Evolutionary conservation across 1,284 basidiomycete genomes (phyloP).

Genomic region (Boletellus deceptivus): DNA sequence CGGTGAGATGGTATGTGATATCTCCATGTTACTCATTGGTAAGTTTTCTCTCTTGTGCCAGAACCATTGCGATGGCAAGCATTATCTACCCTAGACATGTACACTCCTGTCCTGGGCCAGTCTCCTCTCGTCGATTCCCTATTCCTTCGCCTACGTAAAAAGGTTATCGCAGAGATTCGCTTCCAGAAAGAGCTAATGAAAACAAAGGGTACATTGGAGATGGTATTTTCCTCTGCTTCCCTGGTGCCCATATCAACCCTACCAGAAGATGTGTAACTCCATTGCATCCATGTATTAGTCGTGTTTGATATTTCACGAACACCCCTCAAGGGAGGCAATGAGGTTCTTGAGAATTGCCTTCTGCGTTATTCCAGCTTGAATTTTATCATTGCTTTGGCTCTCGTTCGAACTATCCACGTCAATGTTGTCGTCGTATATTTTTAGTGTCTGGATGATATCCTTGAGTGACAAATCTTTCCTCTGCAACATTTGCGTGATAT

Average conservation of each 20-base stretch:
- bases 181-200: slow-evolving; percentile 88
- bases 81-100: slow-evolving; percentile 68
- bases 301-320: slow-evolving; percentile 15
- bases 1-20: slow-evolving; percentile 83
- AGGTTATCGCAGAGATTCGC: slow-evolving; percentile 82
- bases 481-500: slow-evolving; percentile 71
- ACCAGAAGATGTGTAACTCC: slow-evolving; percentile 20
- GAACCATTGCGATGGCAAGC: background rate
- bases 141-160: slow-evolving; percentile 80
- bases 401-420: slow-evolving; percentile 46
- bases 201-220: slow-evolving; percentile 87
- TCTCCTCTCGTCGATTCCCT: slow-evolving; percentile 91
- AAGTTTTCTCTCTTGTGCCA: slow-evolving; percentile 28
- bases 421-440: slow-evolving; percentile 70
- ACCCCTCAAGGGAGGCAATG: slow-evolving; percentile 60
- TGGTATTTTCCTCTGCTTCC: slow-evolving; percentile 76
- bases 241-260: slow-evolving; percentile 32
- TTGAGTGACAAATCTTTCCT: slow-evolving; percentile 66
- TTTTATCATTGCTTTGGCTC: slow-evolving; percentile 23
- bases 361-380: slow-evolving; percentile 48
- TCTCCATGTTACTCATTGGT: slow-evolving; percentile 85
- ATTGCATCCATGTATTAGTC: slow-evolving; percentile 4
- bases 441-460: slow-evolving; percentile 65
- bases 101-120: slow-evolving; percentile 87
- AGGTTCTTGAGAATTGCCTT: slow-evolving; percentile 69